These are phyloP conservation scores for Codiaeum variegatum DNA, from an alignment of 441 rosid species.

Conservation along the genomic window DNA sequence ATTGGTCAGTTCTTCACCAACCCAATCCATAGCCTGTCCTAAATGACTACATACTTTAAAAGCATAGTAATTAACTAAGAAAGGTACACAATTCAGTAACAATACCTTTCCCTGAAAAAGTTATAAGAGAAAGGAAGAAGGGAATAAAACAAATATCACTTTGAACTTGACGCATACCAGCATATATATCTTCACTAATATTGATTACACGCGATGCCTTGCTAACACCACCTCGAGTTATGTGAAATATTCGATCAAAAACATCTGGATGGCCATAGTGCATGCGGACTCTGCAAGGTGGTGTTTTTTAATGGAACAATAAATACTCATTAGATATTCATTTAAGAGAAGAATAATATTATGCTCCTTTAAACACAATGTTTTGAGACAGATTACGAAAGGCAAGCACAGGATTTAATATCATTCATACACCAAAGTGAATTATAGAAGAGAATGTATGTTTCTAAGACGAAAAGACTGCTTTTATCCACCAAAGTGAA, in stretches of 20 bases:
- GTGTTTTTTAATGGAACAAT: conserved; percentile 25
- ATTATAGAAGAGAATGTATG: background rate
- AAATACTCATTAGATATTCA: conserved; percentile 7
- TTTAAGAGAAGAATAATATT: background rate
- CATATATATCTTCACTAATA: conserved; percentile 95
- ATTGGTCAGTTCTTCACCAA: background rate
- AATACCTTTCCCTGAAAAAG: background rate
- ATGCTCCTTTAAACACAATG: background rate
- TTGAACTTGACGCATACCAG: conserved; percentile 44
- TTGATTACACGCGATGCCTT: conserved; percentile 96
- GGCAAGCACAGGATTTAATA: background rate
- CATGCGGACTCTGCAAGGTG: conserved; percentile 83
- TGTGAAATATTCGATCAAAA: conserved; percentile 87
- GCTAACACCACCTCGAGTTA: conserved; percentile 96
- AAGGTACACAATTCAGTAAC: background rate
- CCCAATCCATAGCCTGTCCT: background rate
- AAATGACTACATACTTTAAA: background rate
- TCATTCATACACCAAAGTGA: background rate
- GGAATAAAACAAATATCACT: background rate
- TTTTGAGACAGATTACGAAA: background rate
- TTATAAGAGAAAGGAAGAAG: background rate
- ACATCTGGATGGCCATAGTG: conserved; percentile 99
- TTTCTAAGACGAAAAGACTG: too few relatives aligned
- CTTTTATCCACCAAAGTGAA: background rate
- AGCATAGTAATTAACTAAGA: background rate